These are phyloP conservation scores for Eutypella sp. DNA, from an alignment of 2,329 filamentous ascomycete genomes.

Conservation along the genomic window DNA sequence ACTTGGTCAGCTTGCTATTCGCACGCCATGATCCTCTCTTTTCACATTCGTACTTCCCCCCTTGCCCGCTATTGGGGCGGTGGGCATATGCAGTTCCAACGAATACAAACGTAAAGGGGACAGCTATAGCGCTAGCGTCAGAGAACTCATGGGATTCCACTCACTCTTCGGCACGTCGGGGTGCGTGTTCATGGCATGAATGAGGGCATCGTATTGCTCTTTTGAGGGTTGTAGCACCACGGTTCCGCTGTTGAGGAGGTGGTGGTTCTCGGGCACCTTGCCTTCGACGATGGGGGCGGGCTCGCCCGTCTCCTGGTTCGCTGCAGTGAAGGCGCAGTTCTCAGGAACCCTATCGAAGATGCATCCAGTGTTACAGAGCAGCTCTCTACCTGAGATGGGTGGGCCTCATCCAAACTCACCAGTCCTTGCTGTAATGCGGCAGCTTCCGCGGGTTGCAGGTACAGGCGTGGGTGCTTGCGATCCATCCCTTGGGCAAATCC, in stretches of 20 bases:
- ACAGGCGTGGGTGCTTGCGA: constrained; percentile 28
- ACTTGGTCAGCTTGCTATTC: too few relatives aligned
- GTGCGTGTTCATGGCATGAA: constrained; percentile 26
- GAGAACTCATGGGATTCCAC: too few relatives aligned
- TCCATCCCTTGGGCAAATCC: constrained; percentile 25
- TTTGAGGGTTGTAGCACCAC: constrained; percentile 27
- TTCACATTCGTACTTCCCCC: too few relatives aligned
- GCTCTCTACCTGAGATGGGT: too few relatives aligned
- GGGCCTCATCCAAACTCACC: constrained; percentile 13
- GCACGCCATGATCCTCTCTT: too few relatives aligned
- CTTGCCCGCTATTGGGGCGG: too few relatives aligned
- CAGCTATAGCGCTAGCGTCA: too few relatives aligned
- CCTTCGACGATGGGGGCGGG: constrained; percentile 20
- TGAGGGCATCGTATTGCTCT: constrained; percentile 22
- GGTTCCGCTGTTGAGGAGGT: constrained; percentile 31
- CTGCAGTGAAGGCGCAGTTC: constrained; percentile 27
- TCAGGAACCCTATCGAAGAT: constrained; percentile 18
- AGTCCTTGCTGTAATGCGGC: constrained; percentile 27
- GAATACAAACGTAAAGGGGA: too few relatives aligned
- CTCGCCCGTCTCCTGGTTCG: constrained; percentile 23
- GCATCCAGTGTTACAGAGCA: too few relatives aligned
- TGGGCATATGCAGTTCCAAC: too few relatives aligned
- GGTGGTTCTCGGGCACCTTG: constrained; percentile 24
- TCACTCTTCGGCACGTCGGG: constrained; percentile 21
- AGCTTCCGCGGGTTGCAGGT: constrained; percentile 28